Evolutionary conservation across 306 rosid species (phyloP).

Genomic region (Vigna unguiculata): DNA sequence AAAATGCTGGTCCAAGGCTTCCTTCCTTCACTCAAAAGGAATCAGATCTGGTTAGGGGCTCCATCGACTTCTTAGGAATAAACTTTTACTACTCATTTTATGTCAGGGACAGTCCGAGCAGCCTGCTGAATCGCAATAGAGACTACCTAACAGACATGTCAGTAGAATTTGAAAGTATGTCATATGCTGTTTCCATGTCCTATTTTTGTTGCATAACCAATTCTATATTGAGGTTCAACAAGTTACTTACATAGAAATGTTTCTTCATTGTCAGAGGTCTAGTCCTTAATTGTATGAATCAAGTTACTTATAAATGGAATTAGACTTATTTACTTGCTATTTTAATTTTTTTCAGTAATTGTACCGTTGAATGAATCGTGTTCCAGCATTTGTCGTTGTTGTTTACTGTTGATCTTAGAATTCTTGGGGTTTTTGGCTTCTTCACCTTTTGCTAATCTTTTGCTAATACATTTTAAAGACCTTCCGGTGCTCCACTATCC

Average conservation of each 20-base stretch:
- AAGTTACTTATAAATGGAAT: neutral
- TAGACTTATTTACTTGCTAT: neutral
- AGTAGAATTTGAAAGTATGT: conserved; percentile 25
- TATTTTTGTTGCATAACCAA: neutral
- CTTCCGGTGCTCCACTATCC: neutral
- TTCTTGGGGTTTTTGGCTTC: neutral
- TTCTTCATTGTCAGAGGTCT: neutral
- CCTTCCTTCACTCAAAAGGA: conserved; percentile 59
- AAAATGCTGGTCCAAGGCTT: conserved; percentile 63
- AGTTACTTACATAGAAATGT: neutral
- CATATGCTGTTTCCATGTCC: neutral
- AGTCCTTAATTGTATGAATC: neutral
- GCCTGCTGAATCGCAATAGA: conserved; percentile 21
- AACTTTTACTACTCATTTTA: conserved; percentile 43
- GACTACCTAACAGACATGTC: conserved; percentile 22
- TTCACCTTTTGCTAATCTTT: neutral
- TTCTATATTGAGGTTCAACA: neutral
- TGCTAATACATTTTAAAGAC: neutral
- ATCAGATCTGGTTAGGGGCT: conserved; percentile 56
- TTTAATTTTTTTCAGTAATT: neutral
- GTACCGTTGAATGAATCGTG: neutral
- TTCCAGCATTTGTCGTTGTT: neutral
- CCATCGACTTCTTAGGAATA: conserved; percentile 69
- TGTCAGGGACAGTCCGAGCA: conserved; percentile 41
- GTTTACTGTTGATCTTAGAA: too few relatives aligned